Percentiles rank a stretch among this genome's conserved stretches.
These are phyloP conservation scores for Candida mattraensis DNA, from an alignment of 805 yeast species.

Conservation along the genomic window DNA sequence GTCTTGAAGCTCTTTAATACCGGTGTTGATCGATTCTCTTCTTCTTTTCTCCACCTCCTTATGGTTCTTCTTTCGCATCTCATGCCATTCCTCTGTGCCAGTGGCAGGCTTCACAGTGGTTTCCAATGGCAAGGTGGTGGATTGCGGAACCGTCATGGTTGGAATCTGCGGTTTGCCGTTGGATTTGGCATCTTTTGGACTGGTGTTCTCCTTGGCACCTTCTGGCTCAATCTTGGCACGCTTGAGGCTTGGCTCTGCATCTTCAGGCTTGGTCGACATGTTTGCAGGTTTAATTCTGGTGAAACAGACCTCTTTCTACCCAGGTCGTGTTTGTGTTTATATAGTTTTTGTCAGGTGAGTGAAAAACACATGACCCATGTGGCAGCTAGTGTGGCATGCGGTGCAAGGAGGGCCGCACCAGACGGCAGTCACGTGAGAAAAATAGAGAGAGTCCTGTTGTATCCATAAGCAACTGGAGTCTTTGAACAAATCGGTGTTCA, in stretches of 20 bases:
- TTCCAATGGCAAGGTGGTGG: constrained; percentile 21
- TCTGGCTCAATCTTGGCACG: constrained; percentile 15
- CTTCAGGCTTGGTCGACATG: too few species aligned
- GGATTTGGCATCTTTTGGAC: neutral
- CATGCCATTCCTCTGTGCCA: constrained; percentile 84
- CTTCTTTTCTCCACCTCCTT: constrained; percentile 94
- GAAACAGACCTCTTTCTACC: too few species aligned
- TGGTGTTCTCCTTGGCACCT: neutral
- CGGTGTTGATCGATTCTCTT: constrained; percentile 82
- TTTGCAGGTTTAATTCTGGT: too few species aligned
- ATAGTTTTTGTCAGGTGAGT: constrained; percentile 21
- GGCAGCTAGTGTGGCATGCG: too few species aligned
- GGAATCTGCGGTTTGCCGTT: constrained; percentile 15
- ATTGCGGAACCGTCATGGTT: constrained; percentile 23
- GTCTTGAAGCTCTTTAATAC: constrained; percentile 77
- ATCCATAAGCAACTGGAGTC: too few species aligned
- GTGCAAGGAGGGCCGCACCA: too few species aligned
- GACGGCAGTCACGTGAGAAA: too few species aligned
- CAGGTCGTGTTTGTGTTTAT: constrained; percentile 1
- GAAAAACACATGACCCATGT: constrained; percentile 19
- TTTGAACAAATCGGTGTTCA: too few species aligned
- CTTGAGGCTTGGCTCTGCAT: constrained; percentile 13
- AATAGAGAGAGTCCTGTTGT: too few species aligned
- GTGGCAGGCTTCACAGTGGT: constrained; percentile 51
- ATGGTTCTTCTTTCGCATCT: constrained; percentile 83